Evolutionary conservation across 352 stramenopile species (phyloP), one percentile per base, ranked within the genome.

Genomic region (Phytophthora melonis): DNA sequence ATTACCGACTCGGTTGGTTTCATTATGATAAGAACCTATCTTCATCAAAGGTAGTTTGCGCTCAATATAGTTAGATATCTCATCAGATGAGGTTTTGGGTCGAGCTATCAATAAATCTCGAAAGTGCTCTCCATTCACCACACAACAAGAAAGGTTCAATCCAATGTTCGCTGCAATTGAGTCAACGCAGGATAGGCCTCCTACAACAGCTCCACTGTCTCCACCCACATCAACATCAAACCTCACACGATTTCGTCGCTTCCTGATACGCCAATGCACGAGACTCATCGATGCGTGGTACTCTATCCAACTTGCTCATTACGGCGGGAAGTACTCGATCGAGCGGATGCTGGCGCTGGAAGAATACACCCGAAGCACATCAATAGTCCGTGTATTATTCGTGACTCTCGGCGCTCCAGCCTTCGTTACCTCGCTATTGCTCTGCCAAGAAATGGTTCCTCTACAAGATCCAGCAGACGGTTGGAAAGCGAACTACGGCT

Each of bases 291-390:
- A 68, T 61, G 9, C 9, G 14, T 74, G 39, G 41, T 69, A 49
- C 32, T 14, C 6, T 0, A 9, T 74, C 9, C 66, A 74, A 7
- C 50, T 74, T 3, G 19, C 43, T 11, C 66, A 74, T 34, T 74
- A 54, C 11, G 59, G 66, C 18, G 58, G 66, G 0, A 69, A 68
- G 34, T 74, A 68, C 13, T 74, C 66, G 21, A 55, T 64, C 27
- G 66, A 74, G 16, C 66, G 66, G 19, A 69, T 74, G 66, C 27
- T 74, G 30, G 66, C 66, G 25, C 32, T 72, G 7, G 57, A 72
- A 39, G 57, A 74, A 19, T 74, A 74, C n/a, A 62, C 59, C 11
- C 27, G 54, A 36, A 53, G 21, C 5, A 69, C 53, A 10, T 64
- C 66, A 3, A 14, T 74, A 5, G 0, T 5, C 9, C 50, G 66